Evolutionary conservation across 2,329 filamentous ascomycete genomes (phyloP).

Genomic region (Cladorrhinum sp.): DNA sequence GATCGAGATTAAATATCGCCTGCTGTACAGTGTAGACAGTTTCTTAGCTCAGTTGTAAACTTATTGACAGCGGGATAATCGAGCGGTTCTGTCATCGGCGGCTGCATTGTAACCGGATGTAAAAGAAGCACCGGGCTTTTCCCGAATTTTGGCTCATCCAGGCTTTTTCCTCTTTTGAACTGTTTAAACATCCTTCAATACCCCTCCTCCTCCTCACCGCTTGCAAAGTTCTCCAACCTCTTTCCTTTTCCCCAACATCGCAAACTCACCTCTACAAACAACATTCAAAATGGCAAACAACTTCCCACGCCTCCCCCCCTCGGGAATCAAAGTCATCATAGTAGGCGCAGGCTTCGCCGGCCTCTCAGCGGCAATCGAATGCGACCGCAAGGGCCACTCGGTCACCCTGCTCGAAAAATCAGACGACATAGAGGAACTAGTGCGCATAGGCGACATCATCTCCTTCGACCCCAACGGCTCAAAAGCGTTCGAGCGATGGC

Average conservation of each 20-base stretch:
- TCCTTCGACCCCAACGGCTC: slow-evolving; percentile 56
- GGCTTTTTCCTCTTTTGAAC: neutral
- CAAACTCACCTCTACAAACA: too few species aligned
- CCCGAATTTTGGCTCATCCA: neutral
- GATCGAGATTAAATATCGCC: neutral
- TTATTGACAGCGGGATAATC: slow-evolving; percentile 10
- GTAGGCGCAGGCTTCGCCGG: slow-evolving; percentile 57
- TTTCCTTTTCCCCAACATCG: neutral
- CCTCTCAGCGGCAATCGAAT: slow-evolving; percentile 58
- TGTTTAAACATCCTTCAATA: too few species aligned
- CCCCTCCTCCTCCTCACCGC: neutral
- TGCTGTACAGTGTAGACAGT: neutral
- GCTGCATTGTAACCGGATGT: slow-evolving; percentile 4
- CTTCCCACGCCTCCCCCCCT: slow-evolving; percentile 31
- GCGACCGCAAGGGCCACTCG: slow-evolving; percentile 52
- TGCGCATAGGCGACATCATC: slow-evolving; percentile 51
- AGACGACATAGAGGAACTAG: slow-evolving; percentile 39
- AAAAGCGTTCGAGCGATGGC: slow-evolving; percentile 56
- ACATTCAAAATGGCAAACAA: slow-evolving; percentile 19
- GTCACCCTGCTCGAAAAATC: slow-evolving; percentile 46
- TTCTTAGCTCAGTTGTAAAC: too few species aligned
- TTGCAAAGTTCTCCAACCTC: neutral
- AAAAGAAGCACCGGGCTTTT: slow-evolving; percentile 19
- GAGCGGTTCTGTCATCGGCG: neutral
- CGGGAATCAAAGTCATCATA: slow-evolving; percentile 46